These are phyloP conservation scores for Neodidymelliopsis sp. DNA, from an alignment of 2,329 filamentous ascomycete genomes.

Conservation along the genomic window DNA sequence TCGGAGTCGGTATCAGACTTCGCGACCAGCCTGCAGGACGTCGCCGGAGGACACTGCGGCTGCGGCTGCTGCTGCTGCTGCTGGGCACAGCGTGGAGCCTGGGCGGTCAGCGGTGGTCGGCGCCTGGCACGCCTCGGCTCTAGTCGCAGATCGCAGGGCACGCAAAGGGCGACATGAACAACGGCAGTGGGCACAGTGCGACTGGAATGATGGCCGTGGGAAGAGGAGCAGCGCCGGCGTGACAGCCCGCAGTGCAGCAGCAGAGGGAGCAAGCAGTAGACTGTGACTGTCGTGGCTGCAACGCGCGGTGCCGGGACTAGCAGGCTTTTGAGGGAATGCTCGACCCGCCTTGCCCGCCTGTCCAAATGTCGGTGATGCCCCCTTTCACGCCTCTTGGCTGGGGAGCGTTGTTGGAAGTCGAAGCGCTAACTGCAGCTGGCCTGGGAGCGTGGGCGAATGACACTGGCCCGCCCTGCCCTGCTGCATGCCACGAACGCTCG, in stretches of 20 bases:
- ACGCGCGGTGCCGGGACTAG: constrained; percentile 15
- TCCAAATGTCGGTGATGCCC: constrained; percentile 27
- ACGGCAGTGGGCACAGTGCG: background rate
- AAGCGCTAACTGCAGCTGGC: constrained; percentile 32
- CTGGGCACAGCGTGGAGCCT: constrained; percentile 10
- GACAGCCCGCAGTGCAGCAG: constrained; percentile 8
- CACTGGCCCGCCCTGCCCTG: constrained; percentile 17
- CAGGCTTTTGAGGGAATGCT: constrained; percentile 17
- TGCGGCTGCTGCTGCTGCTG: too few species aligned
- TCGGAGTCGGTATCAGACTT: constrained; percentile 3
- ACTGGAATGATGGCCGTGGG: background rate
- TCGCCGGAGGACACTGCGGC: constrained; percentile 2
- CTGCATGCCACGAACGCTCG: constrained; percentile 13
- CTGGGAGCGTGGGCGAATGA: constrained; percentile 16
- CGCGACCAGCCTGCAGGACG: background rate
- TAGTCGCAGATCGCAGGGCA: background rate
- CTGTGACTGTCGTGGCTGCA: too few species aligned
- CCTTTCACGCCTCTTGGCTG: constrained; percentile 37
- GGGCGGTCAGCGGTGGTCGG: background rate
- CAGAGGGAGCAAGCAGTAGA: constrained; percentile 6
- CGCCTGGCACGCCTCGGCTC: constrained; percentile 6
- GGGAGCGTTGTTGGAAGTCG: constrained; percentile 23
- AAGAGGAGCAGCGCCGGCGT: background rate
- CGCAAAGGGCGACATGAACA: constrained; percentile 2
- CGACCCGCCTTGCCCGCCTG: constrained; percentile 15